Conservation (phyloP, 2,329 filamentous ascomycete genomes). For the Neoarthrinium moseri region DNA sequence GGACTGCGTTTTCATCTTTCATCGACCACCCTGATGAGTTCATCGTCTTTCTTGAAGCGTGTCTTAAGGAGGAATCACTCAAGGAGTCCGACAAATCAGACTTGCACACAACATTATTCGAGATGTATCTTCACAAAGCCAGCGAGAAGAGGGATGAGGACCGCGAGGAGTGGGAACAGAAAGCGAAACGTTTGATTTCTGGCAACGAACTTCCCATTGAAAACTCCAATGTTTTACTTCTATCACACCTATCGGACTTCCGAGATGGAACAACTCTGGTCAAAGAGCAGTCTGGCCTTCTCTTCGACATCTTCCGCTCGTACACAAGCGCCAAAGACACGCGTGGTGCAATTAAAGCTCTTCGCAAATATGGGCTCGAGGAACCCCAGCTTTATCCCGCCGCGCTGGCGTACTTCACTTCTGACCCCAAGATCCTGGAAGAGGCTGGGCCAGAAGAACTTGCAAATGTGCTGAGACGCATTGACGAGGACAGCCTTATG, state of each 20-base stretch:
- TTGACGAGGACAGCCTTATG: conserved; percentile 89
- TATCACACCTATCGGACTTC: conserved; percentile 91
- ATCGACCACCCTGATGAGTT: conserved; percentile 93
- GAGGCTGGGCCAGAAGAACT: conserved; percentile 85
- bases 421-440: conserved; percentile 73
- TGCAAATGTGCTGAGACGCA: conserved; percentile 75
- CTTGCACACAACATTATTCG: conserved; percentile 91
- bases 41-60: conserved; percentile 87
- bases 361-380: conserved; percentile 86
- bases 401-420: conserved; percentile 90
- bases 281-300: conserved; percentile 86
- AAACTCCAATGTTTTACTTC: conserved; percentile 87
- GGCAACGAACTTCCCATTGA: conserved; percentile 81
- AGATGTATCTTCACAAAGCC: conserved; percentile 95
- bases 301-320: conserved; percentile 94
- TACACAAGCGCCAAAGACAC: conserved; percentile 94
- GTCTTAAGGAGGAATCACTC: conserved; percentile 70
- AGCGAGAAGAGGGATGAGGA: conserved; percentile 66
- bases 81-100: conserved; percentile 76
- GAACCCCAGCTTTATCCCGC: conserved; percentile 92
- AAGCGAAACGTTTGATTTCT: conserved; percentile 86
- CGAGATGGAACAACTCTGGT: conserved; percentile 87
- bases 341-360: conserved; percentile 80
- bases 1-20: conserved; percentile 92
- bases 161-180: conserved; percentile 81